phyloP scores from a whole-genome alignment of 73 alveolate genomes.

The Tetrahymena elliotti region DNA sequence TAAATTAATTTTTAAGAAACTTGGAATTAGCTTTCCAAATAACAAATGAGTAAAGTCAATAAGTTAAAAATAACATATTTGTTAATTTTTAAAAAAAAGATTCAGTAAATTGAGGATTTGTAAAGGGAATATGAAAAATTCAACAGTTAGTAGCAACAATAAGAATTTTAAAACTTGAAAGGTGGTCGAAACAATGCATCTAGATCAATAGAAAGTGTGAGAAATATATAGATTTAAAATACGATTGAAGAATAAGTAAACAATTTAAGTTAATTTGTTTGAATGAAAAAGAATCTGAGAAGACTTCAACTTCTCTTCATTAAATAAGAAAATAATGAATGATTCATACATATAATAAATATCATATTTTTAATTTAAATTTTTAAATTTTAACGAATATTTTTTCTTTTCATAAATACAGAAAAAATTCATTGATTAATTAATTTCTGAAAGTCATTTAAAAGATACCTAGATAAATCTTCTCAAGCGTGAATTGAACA shows the following conservation, averaged over 20 bases:
- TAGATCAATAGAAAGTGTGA: background rate
- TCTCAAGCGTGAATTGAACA: background rate
- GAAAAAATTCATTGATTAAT: background rate
- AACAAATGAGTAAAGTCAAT: background rate
- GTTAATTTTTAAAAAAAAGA: background rate
- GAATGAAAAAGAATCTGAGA: background rate
- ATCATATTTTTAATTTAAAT: background rate
- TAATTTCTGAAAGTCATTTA: background rate
- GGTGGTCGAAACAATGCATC: background rate
- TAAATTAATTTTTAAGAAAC: background rate
- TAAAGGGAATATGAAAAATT: background rate
- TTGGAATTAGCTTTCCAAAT: background rate
- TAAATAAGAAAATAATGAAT: background rate
- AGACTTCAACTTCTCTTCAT: background rate
- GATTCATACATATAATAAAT: background rate
- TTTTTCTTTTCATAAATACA: background rate
- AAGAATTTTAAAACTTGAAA: background rate
- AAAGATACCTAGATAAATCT: background rate
- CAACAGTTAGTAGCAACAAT: background rate
- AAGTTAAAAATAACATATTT: background rate
- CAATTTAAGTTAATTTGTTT: background rate
- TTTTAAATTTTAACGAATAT: background rate
- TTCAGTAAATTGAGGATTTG: background rate
- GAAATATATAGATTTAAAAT: background rate
- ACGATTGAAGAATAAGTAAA: background rate